Evolutionary conservation across 108 stramenopile species (phyloP).

Genomic region (Fragilariopsis cylindrus): DNA sequence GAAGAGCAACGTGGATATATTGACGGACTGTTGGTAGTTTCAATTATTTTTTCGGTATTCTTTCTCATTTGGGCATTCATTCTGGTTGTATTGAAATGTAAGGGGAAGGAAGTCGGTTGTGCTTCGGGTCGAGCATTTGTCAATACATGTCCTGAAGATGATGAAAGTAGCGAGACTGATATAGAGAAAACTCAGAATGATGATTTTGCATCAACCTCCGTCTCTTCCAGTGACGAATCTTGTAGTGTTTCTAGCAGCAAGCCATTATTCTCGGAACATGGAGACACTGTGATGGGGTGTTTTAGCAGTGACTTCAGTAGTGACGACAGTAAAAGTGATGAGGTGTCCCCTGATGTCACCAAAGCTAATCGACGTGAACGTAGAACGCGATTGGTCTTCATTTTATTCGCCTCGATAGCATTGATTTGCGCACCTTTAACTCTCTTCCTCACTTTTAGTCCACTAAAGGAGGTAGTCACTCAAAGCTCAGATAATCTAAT

Average conservation of each 20-base stretch:
- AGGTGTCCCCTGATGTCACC: neutral
- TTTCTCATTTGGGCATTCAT: constrained; percentile 46
- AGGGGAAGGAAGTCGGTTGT: constrained; percentile 50
- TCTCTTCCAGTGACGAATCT: neutral
- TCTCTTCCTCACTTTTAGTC: constrained; percentile 31
- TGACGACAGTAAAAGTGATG: neutral
- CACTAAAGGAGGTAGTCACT: constrained; percentile 24
- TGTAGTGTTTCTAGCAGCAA: neutral
- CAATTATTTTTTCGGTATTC: constrained; percentile 22
- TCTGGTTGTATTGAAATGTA: constrained; percentile 37
- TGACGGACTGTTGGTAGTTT: constrained; percentile 39
- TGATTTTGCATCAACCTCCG: constrained; percentile 14
- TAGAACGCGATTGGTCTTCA: constrained; percentile 36
- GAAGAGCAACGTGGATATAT: constrained; percentile 33
- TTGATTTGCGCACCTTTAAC: constrained; percentile 33
- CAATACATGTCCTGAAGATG: neutral
- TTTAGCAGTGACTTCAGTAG: constrained; percentile 9
- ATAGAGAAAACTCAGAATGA: neutral
- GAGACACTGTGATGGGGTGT: neutral
- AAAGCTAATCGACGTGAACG: constrained; percentile 22
- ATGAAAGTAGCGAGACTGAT: constrained; percentile 6
- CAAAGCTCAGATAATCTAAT: constrained; percentile 11
- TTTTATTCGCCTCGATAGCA: constrained; percentile 32
- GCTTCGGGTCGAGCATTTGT: constrained; percentile 52
- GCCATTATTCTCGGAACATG: constrained; percentile 5